A percentile compares a stretch with the other conserved stretches of the same genome.
Conservation (phyloP, 2,329 filamentous ascomycete genomes). For the Esteya vermicola region DNA sequence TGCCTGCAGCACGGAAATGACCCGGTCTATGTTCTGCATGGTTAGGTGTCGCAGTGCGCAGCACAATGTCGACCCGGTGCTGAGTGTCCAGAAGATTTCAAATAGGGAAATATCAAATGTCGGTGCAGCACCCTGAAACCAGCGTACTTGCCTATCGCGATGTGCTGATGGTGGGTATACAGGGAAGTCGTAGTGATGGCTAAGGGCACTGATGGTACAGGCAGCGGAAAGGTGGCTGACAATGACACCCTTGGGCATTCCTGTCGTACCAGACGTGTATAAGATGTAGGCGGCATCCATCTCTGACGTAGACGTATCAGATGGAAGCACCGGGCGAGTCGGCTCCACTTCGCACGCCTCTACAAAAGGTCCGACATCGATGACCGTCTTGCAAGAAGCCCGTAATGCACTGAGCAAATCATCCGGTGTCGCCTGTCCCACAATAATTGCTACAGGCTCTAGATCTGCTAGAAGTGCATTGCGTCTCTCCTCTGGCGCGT, state of each 20-base stretch:
- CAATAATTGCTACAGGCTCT: neutral
- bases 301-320: neutral
- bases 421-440: neutral
- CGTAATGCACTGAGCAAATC: too few species aligned
- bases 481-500: constrained; percentile 17
- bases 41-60: constrained; percentile 16
- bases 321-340: neutral
- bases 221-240: constrained; percentile 29
- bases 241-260: constrained; percentile 43
- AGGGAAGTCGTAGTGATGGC: constrained; percentile 8
- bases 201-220: constrained; percentile 18
- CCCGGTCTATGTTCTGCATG: constrained; percentile 12
- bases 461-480: constrained; percentile 12
- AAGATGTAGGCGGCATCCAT: constrained; percentile 29
- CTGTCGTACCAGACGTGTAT: constrained; percentile 46
- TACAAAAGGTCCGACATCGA: neutral
- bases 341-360: neutral
- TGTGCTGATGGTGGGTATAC: neutral
- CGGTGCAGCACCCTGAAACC: constrained; percentile 22
- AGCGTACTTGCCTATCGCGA: constrained; percentile 13
- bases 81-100: constrained; percentile 12
- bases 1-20: constrained; percentile 16
- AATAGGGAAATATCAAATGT: constrained; percentile 15
- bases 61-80: constrained; percentile 20
- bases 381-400: neutral